Percentiles rank a stretch among this genome's conserved stretches.
Conservation (phyloP, 495 filamentous ascomycete species). For the Penicillium bovifimosum region DNA sequence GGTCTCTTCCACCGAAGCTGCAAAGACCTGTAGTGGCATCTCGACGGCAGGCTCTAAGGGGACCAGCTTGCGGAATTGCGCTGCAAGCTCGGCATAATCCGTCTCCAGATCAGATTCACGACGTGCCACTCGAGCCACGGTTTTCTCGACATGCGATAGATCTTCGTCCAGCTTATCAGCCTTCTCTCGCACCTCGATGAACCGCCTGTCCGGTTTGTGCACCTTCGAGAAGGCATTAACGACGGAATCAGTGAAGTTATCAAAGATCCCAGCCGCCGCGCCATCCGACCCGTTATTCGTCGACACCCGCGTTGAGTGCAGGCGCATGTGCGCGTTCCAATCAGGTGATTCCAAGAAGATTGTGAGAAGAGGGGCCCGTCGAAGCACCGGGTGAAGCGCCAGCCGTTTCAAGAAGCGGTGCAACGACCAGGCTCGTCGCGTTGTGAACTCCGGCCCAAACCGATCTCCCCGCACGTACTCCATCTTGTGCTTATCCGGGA, state of each 20-base stretch:
- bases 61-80: slow-evolving; percentile 89
- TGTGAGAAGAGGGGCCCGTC: slow-evolving; percentile 73
- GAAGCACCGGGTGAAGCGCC: slow-evolving; percentile 81
- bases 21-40: slow-evolving; percentile 72
- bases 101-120: slow-evolving; percentile 83
- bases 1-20: slow-evolving; percentile 78
- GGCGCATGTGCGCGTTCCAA: slow-evolving; percentile 94
- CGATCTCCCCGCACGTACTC: slow-evolving; percentile 94
- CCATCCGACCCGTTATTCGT: slow-evolving; percentile 47
- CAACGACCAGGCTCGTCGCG: slow-evolving; percentile 80
- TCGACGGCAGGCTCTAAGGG: slow-evolving; percentile 86
- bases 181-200: slow-evolving; percentile 89
- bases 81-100: slow-evolving; percentile 83
- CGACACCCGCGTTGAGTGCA: slow-evolving; percentile 58
- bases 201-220: slow-evolving; percentile 89
- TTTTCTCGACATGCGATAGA: slow-evolving; percentile 86
- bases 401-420: slow-evolving; percentile 87
- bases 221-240: slow-evolving; percentile 96
- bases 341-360: slow-evolving; percentile 88
- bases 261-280: slow-evolving; percentile 65
- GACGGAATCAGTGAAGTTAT: slow-evolving; percentile 91
- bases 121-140: slow-evolving; percentile 80
- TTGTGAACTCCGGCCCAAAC: slow-evolving; percentile 91
- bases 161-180: slow-evolving; percentile 95
- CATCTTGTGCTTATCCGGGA: slow-evolving; percentile 99